Conservation (phyloP, 441 rosid genomes). For the Macaranga tanarius region DNA sequence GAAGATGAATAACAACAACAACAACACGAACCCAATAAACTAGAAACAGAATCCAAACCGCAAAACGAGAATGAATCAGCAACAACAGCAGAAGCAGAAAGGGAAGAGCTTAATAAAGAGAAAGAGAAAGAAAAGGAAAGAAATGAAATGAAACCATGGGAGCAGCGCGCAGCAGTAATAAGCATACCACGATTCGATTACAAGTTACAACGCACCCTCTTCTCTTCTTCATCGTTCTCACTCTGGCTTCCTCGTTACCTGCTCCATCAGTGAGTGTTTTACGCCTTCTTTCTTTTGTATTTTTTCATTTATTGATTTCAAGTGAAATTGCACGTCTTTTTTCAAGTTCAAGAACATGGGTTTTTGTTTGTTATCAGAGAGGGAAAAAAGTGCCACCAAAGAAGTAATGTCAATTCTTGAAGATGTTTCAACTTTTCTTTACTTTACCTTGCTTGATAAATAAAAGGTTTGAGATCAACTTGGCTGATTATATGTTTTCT, state of each 20-base stretch:
- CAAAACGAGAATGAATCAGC: slow-evolving; percentile 12
- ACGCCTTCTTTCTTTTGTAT: not conserved
- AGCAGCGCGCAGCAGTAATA: slow-evolving; percentile 68
- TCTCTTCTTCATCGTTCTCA: slow-evolving; percentile 66
- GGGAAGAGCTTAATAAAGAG: slow-evolving; percentile 16
- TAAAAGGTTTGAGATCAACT: too few relatives aligned
- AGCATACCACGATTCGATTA: slow-evolving; percentile 90
- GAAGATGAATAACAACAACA: slow-evolving; percentile 6
- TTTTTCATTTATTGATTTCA: not conserved
- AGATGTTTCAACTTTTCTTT: slow-evolving; percentile 33
- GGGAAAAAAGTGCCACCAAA: slow-evolving; percentile 92
- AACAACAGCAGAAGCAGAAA: slow-evolving; percentile 9
- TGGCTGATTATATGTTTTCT: too few relatives aligned
- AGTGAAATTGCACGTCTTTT: not conserved
- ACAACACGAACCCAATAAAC: slow-evolving; percentile 1
- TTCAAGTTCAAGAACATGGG: not conserved
- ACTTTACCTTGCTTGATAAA: not conserved
- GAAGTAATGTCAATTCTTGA: slow-evolving; percentile 75
- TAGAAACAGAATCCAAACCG: not conserved
- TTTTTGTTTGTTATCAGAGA: slow-evolving; percentile 42
- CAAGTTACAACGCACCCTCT: slow-evolving; percentile 79
- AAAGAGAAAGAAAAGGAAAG: slow-evolving; percentile 16
- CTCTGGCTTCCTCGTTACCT: slow-evolving; percentile 82
- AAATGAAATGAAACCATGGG: slow-evolving; percentile 62
- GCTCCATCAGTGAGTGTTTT: slow-evolving; percentile 51